These are phyloP conservation scores for Pseudomassariella vexata DNA, from an alignment of 2,329 filamentous ascomycete species.

Conservation along the genomic window DNA sequence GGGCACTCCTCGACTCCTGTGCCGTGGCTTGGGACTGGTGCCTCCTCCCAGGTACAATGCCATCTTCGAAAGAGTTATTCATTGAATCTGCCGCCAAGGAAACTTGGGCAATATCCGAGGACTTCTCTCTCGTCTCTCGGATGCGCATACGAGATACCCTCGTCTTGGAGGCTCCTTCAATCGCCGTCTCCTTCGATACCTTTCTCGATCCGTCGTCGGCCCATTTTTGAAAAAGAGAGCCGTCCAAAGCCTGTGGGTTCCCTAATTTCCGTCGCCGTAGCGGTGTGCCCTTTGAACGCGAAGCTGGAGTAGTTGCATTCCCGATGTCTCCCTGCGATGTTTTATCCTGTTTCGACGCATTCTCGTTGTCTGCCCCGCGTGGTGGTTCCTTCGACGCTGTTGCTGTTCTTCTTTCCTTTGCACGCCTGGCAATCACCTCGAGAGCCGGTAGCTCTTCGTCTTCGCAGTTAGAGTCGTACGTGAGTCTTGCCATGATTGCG, in stretches of 20 bases:
- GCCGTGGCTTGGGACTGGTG: neutral
- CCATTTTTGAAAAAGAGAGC: conserved; percentile 22
- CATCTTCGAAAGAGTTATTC: conserved; percentile 2
- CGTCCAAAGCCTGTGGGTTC: conserved; percentile 16
- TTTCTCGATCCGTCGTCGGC: conserved; percentile 6
- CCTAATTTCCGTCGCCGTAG: conserved; percentile 23
- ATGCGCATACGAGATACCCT: conserved; percentile 8
- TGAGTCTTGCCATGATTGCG: conserved; percentile 12
- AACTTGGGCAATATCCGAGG: neutral
- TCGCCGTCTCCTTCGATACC: conserved; percentile 4
- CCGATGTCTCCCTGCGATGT: neutral
- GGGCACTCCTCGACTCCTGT: neutral
- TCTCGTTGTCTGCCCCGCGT: conserved; percentile 3
- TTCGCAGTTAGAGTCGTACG: conserved; percentile 13
- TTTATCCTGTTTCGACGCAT: neutral
- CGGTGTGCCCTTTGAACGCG: conserved; percentile 15
- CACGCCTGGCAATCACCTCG: conserved; percentile 21
- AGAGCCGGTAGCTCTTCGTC: conserved; percentile 38
- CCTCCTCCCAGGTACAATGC: conserved; percentile 4
- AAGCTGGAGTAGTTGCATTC: conserved; percentile 2
- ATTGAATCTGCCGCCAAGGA: neutral
- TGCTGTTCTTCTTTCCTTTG: conserved; percentile 11
- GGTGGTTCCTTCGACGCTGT: neutral
- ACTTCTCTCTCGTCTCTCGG: conserved; percentile 4
- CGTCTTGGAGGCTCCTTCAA: conserved; percentile 5